phyloP scores from a whole-genome alignment of 2,329 filamentous ascomycete species.

The Aspergillus thermomutatus region DNA sequence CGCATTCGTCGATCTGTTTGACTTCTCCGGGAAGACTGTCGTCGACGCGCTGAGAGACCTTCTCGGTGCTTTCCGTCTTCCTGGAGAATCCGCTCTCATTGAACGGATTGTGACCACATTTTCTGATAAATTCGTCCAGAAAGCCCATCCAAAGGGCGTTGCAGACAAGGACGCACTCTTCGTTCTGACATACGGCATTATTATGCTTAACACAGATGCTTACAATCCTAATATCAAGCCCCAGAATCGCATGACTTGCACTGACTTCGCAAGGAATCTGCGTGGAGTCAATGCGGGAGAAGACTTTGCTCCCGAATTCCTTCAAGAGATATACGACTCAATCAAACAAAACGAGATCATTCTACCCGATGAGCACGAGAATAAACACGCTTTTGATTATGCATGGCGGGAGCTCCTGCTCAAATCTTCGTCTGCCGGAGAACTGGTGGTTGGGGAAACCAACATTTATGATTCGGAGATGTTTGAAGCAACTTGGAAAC shows the following conservation, averaged over 20 bases:
- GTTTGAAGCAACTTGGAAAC: constrained; percentile 94
- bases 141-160: constrained; percentile 68
- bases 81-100: constrained; percentile 89
- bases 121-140: constrained; percentile 75
- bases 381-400: constrained; percentile 93
- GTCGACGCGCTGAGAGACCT: constrained; percentile 85
- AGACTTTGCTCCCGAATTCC: constrained; percentile 79
- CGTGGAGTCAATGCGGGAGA: constrained; percentile 81
- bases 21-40: constrained; percentile 80
- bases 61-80: constrained; percentile 88
- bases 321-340: constrained; percentile 82
- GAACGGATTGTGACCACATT: constrained; percentile 88
- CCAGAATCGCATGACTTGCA: constrained; percentile 76
- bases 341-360: constrained; percentile 96
- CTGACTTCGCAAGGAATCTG: constrained; percentile 84
- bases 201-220: constrained; percentile 95
- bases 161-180: constrained; percentile 85
- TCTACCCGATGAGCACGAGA: constrained; percentile 93
- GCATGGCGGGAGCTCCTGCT: constrained; percentile 92
- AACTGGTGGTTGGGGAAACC: constrained; percentile 76
- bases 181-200: constrained; percentile 90
- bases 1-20: constrained; percentile 81
- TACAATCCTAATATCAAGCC: constrained; percentile 84
- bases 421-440: constrained; percentile 74
- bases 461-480: constrained; percentile 97